Evolutionary conservation across 1,139 yeast genomes (phyloP).

Genomic region (Taphrina populina): DNA sequence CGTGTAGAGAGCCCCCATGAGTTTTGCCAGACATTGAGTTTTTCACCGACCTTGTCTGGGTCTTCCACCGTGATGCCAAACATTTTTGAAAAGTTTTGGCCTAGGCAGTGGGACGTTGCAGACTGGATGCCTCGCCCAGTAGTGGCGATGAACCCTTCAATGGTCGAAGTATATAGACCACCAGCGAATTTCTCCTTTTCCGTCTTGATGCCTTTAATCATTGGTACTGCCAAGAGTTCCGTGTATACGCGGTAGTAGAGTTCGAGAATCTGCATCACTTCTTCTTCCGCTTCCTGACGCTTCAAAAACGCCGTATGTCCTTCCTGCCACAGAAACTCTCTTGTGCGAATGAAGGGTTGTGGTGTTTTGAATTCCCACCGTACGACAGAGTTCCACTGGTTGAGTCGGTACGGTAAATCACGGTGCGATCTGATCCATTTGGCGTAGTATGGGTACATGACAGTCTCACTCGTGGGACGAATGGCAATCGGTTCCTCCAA

Average conservation of each 20-base stretch:
- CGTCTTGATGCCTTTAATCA: slow-evolving; percentile 89
- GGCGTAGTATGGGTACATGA: slow-evolving; percentile 98
- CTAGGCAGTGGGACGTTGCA: slow-evolving; percentile 96
- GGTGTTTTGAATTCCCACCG: slow-evolving; percentile 99
- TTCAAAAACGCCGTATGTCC: slow-evolving; percentile 98
- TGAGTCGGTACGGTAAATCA: slow-evolving; percentile 90
- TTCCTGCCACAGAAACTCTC: slow-evolving; percentile 99
- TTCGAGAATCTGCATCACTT: slow-evolving; percentile 82
- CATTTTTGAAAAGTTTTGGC: slow-evolving; percentile 98
- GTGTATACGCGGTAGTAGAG: slow-evolving; percentile 81
- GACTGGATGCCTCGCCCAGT: slow-evolving; percentile 99
- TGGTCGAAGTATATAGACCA: slow-evolving; percentile 90
- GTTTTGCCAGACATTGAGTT: slow-evolving; percentile 88
- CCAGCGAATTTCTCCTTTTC: slow-evolving; percentile 99
- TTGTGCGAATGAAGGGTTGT: slow-evolving; percentile 96
- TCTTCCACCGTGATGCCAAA: slow-evolving; percentile 92
- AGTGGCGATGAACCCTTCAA: slow-evolving; percentile 95
- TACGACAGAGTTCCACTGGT: slow-evolving; percentile 98
- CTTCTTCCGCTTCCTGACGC: slow-evolving; percentile 71
- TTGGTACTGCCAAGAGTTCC: slow-evolving; percentile 95
- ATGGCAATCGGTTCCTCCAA: slow-evolving; percentile 98
- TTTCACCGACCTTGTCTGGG: slow-evolving; percentile 58
- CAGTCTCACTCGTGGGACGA: slow-evolving; percentile 99
- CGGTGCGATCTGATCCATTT: slow-evolving; percentile 99
- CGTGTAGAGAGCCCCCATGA: slow-evolving; percentile 99